Conservation (phyloP, 805 yeast species). For the Wickerhamomyces chambardii region DNA sequence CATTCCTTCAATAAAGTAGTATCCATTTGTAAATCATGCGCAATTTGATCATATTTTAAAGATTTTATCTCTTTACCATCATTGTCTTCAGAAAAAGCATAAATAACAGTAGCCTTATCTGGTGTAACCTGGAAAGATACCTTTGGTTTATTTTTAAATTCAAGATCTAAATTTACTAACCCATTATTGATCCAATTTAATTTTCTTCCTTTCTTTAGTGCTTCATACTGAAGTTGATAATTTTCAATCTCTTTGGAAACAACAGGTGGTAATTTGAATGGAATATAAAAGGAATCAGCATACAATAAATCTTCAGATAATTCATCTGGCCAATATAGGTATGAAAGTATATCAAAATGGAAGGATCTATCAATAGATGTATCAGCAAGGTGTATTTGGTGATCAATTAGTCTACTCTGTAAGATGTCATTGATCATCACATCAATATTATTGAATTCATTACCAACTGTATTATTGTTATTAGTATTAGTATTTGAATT, state of each 20-base stretch:
- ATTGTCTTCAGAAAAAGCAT: slow-evolving; percentile 30
- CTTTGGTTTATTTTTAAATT: slow-evolving; percentile 20
- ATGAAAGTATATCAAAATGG: slow-evolving; percentile 60
- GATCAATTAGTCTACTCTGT: slow-evolving; percentile 42
- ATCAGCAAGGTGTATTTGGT: slow-evolving; percentile 23
- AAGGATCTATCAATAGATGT: slow-evolving; percentile 19
- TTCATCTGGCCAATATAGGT: slow-evolving; percentile 68
- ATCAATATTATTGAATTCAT: slow-evolving; percentile 60
- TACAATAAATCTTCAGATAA: slow-evolving; percentile 21
- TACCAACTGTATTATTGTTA: slow-evolving; percentile 2
- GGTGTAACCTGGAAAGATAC: slow-evolving; percentile 38
- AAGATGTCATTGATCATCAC: slow-evolving; percentile 76
- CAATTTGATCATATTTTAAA: slow-evolving; percentile 24
- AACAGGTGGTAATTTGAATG: slow-evolving; percentile 30
- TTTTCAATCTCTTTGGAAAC: slow-evolving; percentile 31
- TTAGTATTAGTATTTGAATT: too few species aligned
- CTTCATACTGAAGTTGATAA: slow-evolving; percentile 35
- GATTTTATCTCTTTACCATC: too few species aligned
- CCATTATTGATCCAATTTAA: slow-evolving; percentile 54
- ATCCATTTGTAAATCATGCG: slow-evolving; percentile 30
- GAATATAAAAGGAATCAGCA: slow-evolving; percentile 18
- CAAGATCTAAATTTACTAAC: slow-evolving; percentile 47
- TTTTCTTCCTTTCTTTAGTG: slow-evolving; percentile 45
- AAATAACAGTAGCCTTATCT: slow-evolving; percentile 58
- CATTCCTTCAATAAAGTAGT: slow-evolving; percentile 28